Percentiles rank a stretch among this genome's conserved stretches.
phyloP scores from a whole-genome alignment of 1,284 basidiomycete genomes.

The Trametes polyzona region DNA sequence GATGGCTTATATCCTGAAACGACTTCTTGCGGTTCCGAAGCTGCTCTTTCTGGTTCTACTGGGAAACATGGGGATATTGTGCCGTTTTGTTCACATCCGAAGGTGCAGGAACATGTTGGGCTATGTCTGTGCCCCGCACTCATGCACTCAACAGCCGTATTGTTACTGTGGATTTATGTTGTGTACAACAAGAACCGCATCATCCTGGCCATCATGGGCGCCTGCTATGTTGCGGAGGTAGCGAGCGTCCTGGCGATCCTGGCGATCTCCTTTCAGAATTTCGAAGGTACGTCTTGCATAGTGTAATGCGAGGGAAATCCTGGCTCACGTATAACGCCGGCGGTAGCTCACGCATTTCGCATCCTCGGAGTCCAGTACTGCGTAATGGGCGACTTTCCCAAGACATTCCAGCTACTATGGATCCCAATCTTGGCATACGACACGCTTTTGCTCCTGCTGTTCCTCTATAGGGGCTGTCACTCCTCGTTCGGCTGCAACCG shows the following conservation, averaged over 20 bases:
- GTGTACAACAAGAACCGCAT: slow-evolving; percentile 30
- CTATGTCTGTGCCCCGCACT: not conserved
- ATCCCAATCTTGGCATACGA: slow-evolving; percentile 31
- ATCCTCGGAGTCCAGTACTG: slow-evolving; percentile 26
- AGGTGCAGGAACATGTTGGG: slow-evolving; percentile 16
- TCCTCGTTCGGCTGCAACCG: slow-evolving; percentile 5
- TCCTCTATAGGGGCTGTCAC: slow-evolving; percentile 27
- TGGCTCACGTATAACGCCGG: too few species aligned
- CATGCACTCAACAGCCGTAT: slow-evolving; percentile 20
- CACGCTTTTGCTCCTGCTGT: slow-evolving; percentile 26
- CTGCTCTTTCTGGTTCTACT: slow-evolving; percentile 31
- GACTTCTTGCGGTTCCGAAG: slow-evolving; percentile 13
- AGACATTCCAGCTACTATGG: slow-evolving; percentile 30
- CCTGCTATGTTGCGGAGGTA: slow-evolving; percentile 22
- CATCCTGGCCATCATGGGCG: slow-evolving; percentile 22
- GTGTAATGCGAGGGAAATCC: too few species aligned
- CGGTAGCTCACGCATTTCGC: slow-evolving; percentile 17
- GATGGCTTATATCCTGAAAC: not conserved
- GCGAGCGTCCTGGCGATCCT: slow-evolving; percentile 25
- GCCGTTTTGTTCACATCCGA: slow-evolving; percentile 30
- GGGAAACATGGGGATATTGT: slow-evolving; percentile 34
- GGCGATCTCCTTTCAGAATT: slow-evolving; percentile 20
- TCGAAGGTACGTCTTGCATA: slow-evolving; percentile 25
- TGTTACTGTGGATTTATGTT: slow-evolving; percentile 34
- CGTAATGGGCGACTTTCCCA: slow-evolving; percentile 16